Evolutionary conservation across 106 monocot species (phyloP), one percentile per base, ranked within the genome.

Genomic region (Dactylorhiza incarnata): DNA sequence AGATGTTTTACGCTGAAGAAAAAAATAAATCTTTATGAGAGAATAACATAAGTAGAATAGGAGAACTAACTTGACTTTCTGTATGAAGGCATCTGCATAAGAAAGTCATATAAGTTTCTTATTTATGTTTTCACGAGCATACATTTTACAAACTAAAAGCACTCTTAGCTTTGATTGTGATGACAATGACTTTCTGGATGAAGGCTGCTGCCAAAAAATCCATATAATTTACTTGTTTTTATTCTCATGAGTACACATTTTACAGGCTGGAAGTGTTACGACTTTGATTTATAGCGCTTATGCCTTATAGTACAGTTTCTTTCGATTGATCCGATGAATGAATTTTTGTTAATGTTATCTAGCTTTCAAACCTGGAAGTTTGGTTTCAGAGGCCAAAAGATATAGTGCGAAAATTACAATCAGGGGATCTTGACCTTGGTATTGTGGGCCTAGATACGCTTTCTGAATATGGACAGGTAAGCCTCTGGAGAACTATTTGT

Each of bases 371-470:
- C 80, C 63, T 97, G 62, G 97, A 97, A 82, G 97, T 97, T 66
- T 97, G 97, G 97, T 94, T 97, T 75, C 94, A 97, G 73, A 77
- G 97, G 75, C 97, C 97, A 5, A 97, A 91, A 81, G 97, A 97
- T 77, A 89, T 94, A 75, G 97, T 97, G 43, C 86, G 87, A 7
- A 97, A 97, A 74, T 75, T 97, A 49, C 84, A 80, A 46, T 87
- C 93, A 67, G 97, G 97, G 8, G 91, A 94, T 79, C 79, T 99
- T 16, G 97, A 99, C 72, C 94, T 99, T 80, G 97, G 97, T 15
- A 94, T 99, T 74, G 91, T 94, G 45, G 97, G 97, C 59, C 87
- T 91, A 70, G 97, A 99, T 75, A 99, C 81, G 23, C 79, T 94
- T 77, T 83, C 84, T 48, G 97, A 99, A 74, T 77, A 91, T 82